Percentiles rank a stretch among this genome's conserved stretches.
phyloP scores from a whole-genome alignment of 169 alveolate genomes.

The Miamiensis avidus region DNA sequence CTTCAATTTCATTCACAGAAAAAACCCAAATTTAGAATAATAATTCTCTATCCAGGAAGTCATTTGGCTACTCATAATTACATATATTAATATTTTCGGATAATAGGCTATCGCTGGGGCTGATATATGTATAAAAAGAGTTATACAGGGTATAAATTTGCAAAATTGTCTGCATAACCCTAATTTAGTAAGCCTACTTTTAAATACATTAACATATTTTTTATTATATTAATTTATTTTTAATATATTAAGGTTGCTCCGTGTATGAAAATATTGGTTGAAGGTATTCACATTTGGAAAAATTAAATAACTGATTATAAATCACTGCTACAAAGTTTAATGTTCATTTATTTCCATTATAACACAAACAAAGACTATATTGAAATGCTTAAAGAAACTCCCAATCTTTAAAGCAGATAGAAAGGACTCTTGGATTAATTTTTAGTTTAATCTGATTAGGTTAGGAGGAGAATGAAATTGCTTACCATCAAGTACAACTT shows the following conservation, averaged over 20 bases:
- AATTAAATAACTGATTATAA: not conserved
- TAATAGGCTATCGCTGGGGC: too few species aligned
- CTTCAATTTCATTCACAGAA: not conserved
- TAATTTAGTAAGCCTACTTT: too few species aligned
- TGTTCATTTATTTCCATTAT: slow-evolving; percentile 42
- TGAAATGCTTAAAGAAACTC: slow-evolving; percentile 10
- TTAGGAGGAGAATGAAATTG: slow-evolving; percentile 41
- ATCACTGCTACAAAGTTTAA: slow-evolving; percentile 11
- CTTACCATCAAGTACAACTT: slow-evolving; percentile 18
- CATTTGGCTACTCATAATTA: slow-evolving; percentile 13
- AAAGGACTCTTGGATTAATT: slow-evolving; percentile 16
- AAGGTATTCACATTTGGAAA: slow-evolving; percentile 16
- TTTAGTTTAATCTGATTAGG: slow-evolving; percentile 24
- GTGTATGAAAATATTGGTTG: slow-evolving; percentile 33
- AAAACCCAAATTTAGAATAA: not conserved
- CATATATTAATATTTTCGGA: slow-evolving; percentile 10
- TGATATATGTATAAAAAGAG: too few species aligned
- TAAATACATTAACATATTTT: too few species aligned
- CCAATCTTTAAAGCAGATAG: not conserved
- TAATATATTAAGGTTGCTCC: too few species aligned
- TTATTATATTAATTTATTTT: too few species aligned
- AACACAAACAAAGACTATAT: slow-evolving; percentile 27
- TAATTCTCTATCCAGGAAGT: slow-evolving; percentile 1
- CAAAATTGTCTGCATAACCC: slow-evolving; percentile 39
- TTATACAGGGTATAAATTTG: slow-evolving; percentile 22